Conservation (phyloP, 2,329 filamentous ascomycete species). For the Nigrospora osmanthi region DNA sequence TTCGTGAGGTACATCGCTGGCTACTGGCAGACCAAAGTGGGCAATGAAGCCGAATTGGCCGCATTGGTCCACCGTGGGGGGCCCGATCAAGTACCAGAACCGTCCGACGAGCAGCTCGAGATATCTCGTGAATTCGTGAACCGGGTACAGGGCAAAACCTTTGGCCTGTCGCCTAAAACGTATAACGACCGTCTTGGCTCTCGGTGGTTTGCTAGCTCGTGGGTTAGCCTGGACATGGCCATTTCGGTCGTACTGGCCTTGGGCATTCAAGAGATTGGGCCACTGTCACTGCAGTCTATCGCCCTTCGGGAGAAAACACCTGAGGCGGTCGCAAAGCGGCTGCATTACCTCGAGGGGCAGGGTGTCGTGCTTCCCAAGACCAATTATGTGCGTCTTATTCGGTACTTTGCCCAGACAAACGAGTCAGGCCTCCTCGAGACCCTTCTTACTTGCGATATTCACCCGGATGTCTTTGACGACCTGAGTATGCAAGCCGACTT, state of each 20-base stretch:
- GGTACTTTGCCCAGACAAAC: constrained; percentile 51
- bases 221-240: constrained; percentile 65
- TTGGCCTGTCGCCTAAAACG: constrained; percentile 32
- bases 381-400: constrained; percentile 58
- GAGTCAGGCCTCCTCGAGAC: constrained; percentile 40
- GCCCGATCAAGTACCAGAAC: background rate
- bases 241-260: constrained; percentile 61
- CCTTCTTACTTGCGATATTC: constrained; percentile 41
- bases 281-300: constrained; percentile 70
- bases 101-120: constrained; percentile 8
- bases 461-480: constrained; percentile 49
- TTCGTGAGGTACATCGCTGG: constrained; percentile 39
- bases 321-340: constrained; percentile 46
- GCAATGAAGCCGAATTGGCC: background rate
- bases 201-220: constrained; percentile 68
- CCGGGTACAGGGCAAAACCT: constrained; percentile 28
- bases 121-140: constrained; percentile 26
- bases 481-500: constrained; percentile 29
- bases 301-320: constrained; percentile 55
- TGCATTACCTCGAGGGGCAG: constrained; percentile 52
- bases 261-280: constrained; percentile 64
- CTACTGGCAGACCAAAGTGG: constrained; percentile 32
- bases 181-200: constrained; percentile 67
- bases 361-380: constrained; percentile 56
- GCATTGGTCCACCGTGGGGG: background rate